phyloP scores from a whole-genome alignment of 2,329 filamentous ascomycete species.

The Penicillium sp. region DNA sequence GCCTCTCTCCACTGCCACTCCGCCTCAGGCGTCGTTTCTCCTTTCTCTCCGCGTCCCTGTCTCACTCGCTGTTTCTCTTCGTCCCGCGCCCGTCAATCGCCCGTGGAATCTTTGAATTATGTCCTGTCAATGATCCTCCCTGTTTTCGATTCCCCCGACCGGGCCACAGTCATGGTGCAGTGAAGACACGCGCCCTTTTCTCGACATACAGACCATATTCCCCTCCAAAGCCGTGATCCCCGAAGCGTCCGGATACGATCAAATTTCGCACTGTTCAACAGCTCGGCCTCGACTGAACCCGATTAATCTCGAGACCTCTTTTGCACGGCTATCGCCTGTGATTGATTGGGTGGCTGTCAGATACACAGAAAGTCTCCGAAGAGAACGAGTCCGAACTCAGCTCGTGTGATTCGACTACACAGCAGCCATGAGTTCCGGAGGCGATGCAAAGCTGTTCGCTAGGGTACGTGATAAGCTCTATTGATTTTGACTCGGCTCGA shows the following conservation, averaged over 20 bases:
- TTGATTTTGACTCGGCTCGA: conserved; percentile 15
- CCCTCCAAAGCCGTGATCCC: conserved; percentile 12
- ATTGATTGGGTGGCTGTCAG: conserved; percentile 21
- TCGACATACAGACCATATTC: conserved; percentile 12
- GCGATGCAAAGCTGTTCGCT: conserved; percentile 99
- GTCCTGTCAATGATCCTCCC: conserved; percentile 22
- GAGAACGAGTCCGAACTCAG: conserved; percentile 10
- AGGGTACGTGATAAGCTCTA: conserved; percentile 66
- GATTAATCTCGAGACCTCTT: background rate
- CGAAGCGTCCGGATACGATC: conserved; percentile 4
- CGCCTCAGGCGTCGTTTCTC: conserved; percentile 26
- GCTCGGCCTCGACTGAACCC: background rate
- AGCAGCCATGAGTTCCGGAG: conserved; percentile 67
- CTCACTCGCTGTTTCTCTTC: background rate
- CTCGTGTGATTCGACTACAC: conserved; percentile 23
- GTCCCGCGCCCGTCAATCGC: conserved; percentile 18
- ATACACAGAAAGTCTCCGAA: conserved; percentile 16
- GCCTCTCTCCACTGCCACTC: conserved; percentile 22
- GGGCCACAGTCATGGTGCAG: conserved; percentile 17
- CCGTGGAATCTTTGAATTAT: conserved; percentile 12
- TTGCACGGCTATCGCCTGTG: conserved; percentile 21
- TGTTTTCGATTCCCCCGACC: conserved; percentile 21
- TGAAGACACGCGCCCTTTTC: conserved; percentile 26
- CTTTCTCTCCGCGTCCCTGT: conserved; percentile 24
- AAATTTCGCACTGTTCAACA: conserved; percentile 10